A percentile compares a stretch with the other conserved stretches of the same genome.
Evolutionary conservation across 176 grass and related monocot genomes (phyloP).

Genomic region (Oryza glaberrima): DNA sequence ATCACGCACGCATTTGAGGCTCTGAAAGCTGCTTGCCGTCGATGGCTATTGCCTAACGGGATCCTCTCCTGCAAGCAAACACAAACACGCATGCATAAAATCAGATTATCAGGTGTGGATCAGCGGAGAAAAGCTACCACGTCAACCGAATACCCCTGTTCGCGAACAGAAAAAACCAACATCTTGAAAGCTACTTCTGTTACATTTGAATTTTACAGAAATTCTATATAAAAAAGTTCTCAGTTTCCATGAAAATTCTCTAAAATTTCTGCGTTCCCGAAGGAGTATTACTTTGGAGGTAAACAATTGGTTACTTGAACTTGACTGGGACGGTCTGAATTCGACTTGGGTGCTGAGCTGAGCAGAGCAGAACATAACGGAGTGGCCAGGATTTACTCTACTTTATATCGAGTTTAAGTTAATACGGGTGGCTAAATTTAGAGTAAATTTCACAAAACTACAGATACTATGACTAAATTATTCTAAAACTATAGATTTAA

Average conservation of each 20-base stretch:
- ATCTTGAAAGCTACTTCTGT: background rate
- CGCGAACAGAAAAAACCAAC: background rate
- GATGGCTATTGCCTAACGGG: slow-evolving; percentile 9
- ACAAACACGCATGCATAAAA: background rate
- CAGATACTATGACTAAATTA: too few species aligned
- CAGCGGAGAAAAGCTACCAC: background rate
- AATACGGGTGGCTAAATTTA: too few species aligned
- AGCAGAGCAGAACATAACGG: background rate
- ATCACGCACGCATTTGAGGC: background rate
- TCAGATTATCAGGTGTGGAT: background rate
- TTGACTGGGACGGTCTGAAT: background rate
- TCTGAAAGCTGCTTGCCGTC: slow-evolving; percentile 29
- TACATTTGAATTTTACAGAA: background rate
- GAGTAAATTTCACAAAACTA: too few species aligned
- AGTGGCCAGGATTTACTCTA: too few species aligned
- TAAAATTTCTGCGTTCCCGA: background rate
- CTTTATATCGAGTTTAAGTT: too few species aligned
- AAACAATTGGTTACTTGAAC: background rate
- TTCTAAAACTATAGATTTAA: too few species aligned
- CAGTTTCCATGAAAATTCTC: background rate
- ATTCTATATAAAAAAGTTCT: background rate
- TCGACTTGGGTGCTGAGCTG: background rate
- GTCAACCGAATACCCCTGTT: background rate
- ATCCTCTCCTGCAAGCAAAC: background rate
- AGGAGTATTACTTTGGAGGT: background rate